Base-by-base conservation (phyloP, 2,329 filamentous ascomycete species). In the Botryotinia convoluta region DNA sequence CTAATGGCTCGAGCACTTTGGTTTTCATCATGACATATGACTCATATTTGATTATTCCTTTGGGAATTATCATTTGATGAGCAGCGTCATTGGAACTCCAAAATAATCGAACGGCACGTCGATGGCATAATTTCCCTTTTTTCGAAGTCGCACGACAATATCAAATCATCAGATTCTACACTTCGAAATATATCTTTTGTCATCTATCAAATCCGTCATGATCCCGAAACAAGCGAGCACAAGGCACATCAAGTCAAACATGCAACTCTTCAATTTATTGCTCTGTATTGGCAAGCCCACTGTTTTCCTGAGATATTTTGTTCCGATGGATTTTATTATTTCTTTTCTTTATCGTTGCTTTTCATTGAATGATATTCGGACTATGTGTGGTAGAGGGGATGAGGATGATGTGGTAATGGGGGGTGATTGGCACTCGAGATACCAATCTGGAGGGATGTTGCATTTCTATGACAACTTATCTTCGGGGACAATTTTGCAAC, bases 81-180 rank as follows among this genome's bases (percentile, higher is more conserved):
- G 70, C 63, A 60, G 54, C 70, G 78, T 69, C 73, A 77, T 75
- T 73, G 73, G 76, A 69, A 72, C 73, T 77, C 75, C 69, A 74
- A 77, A 79, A 12, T 74, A 73, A 78, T 80, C 80, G 80, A 81
- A 81, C 79, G 80, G 80, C 80, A 79, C 73, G 79, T 75, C 80
- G 79, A 81, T 81, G 79, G 76, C 76, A 80, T 77, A 54, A 78
- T 76, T 79, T 79, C 74, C 73, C 45, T 76, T 71, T 68, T 65
- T 74, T 77, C 76, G 75, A 74, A 78, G 72, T 74, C 76, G 73
- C 42, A 75, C 75, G 77, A 74, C 74, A 75, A 77, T 74, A 72
- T 67, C 63, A 26, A 73, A 76, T 76, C 74, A 71, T 74, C 75
- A 65, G 62, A 67, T 64, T 65, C 60, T 48, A 71, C 54, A 75